Evolutionary conservation across 164 flowering plant species (phyloP).

Genomic region (Piper longum): DNA sequence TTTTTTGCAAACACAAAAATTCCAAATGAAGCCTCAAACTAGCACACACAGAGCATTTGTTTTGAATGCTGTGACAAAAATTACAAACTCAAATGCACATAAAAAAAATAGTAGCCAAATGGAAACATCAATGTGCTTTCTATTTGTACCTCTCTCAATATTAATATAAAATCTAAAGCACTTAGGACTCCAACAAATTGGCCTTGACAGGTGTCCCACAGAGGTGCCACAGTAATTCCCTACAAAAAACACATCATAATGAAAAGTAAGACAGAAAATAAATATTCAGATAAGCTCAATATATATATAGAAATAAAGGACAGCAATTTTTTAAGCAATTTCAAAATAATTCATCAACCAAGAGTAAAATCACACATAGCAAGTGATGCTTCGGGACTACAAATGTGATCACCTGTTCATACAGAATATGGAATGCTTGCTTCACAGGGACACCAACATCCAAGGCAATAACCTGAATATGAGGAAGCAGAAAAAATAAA

Average conservation of each 20-base stretch:
- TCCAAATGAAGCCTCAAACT: neutral
- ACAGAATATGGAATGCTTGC: conserved; percentile 85
- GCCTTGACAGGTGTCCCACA: conserved; percentile 69
- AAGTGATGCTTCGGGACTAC: neutral
- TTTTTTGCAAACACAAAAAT: neutral
- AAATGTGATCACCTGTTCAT: conserved; percentile 59
- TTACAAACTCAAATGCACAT: too few species aligned
- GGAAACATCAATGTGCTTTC: neutral
- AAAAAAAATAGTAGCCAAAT: neutral
- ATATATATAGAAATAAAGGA: too few species aligned
- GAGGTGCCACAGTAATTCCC: conserved; percentile 84
- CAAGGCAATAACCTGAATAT: conserved; percentile 63
- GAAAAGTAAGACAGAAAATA: neutral
- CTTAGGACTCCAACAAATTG: conserved; percentile 82
- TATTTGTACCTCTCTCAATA: conserved; percentile 67
- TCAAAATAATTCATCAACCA: too few species aligned
- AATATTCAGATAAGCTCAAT: too few species aligned
- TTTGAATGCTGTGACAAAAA: neutral
- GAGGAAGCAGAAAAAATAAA: too few species aligned
- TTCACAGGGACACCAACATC: conserved; percentile 79
- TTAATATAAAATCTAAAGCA: conserved; percentile 75
- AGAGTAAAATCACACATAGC: too few species aligned
- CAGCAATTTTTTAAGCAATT: neutral
- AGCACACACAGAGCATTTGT: neutral
- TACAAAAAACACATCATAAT: conserved; percentile 29